Percentiles rank a stretch among this genome's conserved stretches.
phyloP scores from a whole-genome alignment of 2,329 filamentous ascomycete species.

The Davidsoniella virescens region DNA sequence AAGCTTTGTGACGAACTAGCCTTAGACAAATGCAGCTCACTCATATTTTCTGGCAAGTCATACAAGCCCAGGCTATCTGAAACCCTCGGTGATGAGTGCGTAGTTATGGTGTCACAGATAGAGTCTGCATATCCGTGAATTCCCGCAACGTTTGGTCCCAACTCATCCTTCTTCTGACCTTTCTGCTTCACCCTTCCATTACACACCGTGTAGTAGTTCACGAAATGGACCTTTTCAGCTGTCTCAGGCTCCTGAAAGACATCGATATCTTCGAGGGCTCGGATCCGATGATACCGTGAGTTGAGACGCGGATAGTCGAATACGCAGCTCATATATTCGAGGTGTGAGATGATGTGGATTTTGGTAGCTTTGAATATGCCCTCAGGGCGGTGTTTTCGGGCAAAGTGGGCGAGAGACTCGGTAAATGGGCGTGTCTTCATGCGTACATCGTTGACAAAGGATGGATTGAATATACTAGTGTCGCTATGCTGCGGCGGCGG shows the following conservation, averaged over 20 bases:
- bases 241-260: slow-evolving; percentile 25
- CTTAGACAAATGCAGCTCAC: too few species aligned
- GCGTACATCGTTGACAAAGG: slow-evolving; percentile 57
- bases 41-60: too few species aligned
- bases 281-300: slow-evolving; percentile 50
- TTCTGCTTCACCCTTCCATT: slow-evolving; percentile 47
- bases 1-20: too few species aligned
- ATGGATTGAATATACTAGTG: slow-evolving; percentile 54
- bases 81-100: too few species aligned
- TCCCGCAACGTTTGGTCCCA: too few species aligned
- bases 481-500: slow-evolving; percentile 11
- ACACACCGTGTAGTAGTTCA: slow-evolving; percentile 84
- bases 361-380: slow-evolving; percentile 54
- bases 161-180: not conserved
- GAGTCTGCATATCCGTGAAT: too few species aligned
- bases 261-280: slow-evolving; percentile 55
- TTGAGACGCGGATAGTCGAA: slow-evolving; percentile 59
- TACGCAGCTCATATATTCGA: slow-evolving; percentile 70
- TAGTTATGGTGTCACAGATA: too few species aligned
- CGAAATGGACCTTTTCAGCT: slow-evolving; percentile 47
- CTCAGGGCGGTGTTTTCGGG: slow-evolving; percentile 61
- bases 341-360: slow-evolving; percentile 58
- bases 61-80: too few species aligned
- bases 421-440: slow-evolving; percentile 54
- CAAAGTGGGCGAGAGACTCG: slow-evolving; percentile 54